Base-by-base conservation (phyloP, 2,329 filamentous ascomycete genomes). In the Hypomyces rosellus region DNA sequence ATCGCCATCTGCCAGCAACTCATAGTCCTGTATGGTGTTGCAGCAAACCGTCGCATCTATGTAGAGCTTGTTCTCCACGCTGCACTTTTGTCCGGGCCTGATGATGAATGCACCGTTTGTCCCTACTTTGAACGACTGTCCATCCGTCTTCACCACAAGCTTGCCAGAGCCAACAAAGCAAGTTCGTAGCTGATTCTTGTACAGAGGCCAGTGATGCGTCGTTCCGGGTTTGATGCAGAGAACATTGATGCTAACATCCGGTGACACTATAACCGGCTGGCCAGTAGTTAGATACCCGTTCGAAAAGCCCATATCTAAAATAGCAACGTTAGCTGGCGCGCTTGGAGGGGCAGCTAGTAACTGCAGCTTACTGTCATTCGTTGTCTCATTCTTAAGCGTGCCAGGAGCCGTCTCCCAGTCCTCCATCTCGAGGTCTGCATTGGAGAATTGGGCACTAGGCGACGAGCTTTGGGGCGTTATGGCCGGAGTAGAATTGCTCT, bases 391-490 rank as follows among this genome's bases (percentile, higher is more conserved):
- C 8, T 56, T 58, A 30, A 73, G 59, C 18, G 69, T 65, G 14
- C 73, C 73, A 1, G 73, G 73, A 0, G 73, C 72, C 42, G 74
- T 54, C 56, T 75, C 73, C 72, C 72, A 74, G 3, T 64, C 63
- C 54, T 74, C 72, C 63, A 73, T 70, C 46, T 71, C 61, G 5
- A 68, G 44, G 3, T 59, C 50, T 14, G 16, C 16, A n/a, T 20
- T n/a, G n/a, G 13, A 45, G 22, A 34, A 34, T 20, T 42, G 39
- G 39, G 9, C 36, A 38, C 36, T 38, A 38, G 36, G 36, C 14
- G 36, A n/a, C n/a, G 36, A 14, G 36, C 25, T 8, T 30, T 30
- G 25, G 8, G 25, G 9, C 9, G 25, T 30, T 8, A 30, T 30
- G 6, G 25, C 25, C 9, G 25, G 25, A 30, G 25, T 30, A 30